Percentiles rank a stretch among this genome's conserved stretches.
These are phyloP conservation scores for Gracilariopsis chorda DNA, from an alignment of 23 red algal genomes.

Conservation along the genomic window DNA sequence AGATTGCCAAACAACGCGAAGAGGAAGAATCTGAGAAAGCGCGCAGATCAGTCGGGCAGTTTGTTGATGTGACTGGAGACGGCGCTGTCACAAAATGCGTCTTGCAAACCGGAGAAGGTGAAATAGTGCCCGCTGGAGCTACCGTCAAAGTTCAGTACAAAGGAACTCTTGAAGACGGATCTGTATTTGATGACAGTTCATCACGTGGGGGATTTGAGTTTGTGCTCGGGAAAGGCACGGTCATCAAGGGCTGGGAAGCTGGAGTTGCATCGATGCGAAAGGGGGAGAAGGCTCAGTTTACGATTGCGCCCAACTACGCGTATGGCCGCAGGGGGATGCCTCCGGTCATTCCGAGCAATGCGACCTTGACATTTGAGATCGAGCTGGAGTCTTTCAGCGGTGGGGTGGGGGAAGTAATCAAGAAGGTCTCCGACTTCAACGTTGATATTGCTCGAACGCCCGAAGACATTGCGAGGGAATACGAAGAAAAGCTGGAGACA, in stretches of 20 bases:
- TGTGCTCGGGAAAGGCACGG: constrained; percentile 72
- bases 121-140: constrained; percentile 5
- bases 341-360: constrained; percentile 80
- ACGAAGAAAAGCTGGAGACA: constrained; percentile 49
- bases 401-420: constrained; percentile 34
- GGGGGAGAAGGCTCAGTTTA: constrained; percentile 76
- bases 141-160: constrained; percentile 79
- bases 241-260: constrained; percentile 95
- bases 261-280: constrained; percentile 70
- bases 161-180: constrained; percentile 57
- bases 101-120: constrained; percentile 1
- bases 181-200: constrained; percentile 72
- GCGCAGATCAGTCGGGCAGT: neutral
- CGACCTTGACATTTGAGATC: constrained; percentile 92
- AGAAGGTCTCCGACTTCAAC: constrained; percentile 68
- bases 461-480: constrained; percentile 73
- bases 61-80: constrained; percentile 48
- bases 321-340: constrained; percentile 92
- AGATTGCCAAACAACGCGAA: neutral
- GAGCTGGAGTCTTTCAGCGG: constrained; percentile 66
- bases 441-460: constrained; percentile 64
- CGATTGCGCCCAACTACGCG: constrained; percentile 82
- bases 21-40: constrained; percentile 26
- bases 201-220: constrained; percentile 76
- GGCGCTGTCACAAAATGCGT: constrained; percentile 25